Evolutionary conservation across 177 flowering plant species (phyloP), one percentile per base, ranked within the genome.

Genomic region (Tripterygium wilfordii): DNA sequence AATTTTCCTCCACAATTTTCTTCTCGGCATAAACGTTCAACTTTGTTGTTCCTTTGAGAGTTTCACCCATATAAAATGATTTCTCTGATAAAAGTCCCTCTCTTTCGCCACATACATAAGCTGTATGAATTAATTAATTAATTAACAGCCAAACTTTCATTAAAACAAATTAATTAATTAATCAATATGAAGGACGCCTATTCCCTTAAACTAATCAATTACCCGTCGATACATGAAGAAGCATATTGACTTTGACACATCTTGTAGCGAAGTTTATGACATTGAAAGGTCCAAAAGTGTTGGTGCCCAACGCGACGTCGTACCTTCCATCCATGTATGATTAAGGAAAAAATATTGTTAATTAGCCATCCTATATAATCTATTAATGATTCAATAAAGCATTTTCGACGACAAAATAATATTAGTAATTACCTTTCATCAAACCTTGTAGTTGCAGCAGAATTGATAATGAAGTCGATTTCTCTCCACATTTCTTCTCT

Each of bases 201-300:
- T 15, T 5, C 38, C 14, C 7, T 15, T 14, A 4, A 36, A 4
- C 14, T 5, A 10, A 36, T n/a, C 10, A 36, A 36, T 36, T 38
- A 74, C 86, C 84, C 0, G 86, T 83, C 16, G 87, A 83, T 7
- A 78, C 78, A 42, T 83, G 86, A 31, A 83, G 57, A 24, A 76
- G 57, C 43, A 72, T 52, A 52, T 60, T 51, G 14, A 72, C 13
- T 39, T 72, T 78, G 1, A 17, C 53, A 49, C 90, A 83, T 48
- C 64, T 60, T 65, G 70, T 74, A 1, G 85, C 72, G 44, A 83
- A 83, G 33, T 50, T 63, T 36, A 76, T 26, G 10, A 72, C 76
- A 62, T 76, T 44, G 54, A 57, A 51, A 13, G 80, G 72, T 40
- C 81, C 87, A 21, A 70, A 9, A 2, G 85, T 49, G 22, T 84